Base-by-base conservation (phyloP, 495 filamentous ascomycete genomes). In the Collariella sp. region DNA sequence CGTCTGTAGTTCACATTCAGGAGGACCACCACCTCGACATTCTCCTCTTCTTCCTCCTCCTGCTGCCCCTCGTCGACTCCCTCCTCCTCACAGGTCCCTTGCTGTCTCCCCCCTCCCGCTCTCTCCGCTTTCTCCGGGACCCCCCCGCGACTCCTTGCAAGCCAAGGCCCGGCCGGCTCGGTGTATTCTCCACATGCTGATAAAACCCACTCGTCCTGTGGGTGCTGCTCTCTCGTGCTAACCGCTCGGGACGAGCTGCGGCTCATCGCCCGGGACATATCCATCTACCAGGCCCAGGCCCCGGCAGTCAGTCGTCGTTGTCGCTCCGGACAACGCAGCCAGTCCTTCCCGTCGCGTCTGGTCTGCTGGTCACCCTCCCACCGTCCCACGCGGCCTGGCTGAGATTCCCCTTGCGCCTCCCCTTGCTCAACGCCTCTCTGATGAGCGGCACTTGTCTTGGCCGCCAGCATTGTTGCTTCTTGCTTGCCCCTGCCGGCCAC, bases 291-390 rank as follows among this genome's bases (percentile, higher is more conserved):
- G 35, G 24, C 53, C 56, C 44, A 55, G 29, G 19, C 51, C 45
- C 26, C 26, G 10, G 34, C 49, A 31, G 40, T 33, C 47, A 52
- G 51, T 52, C 52, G 57, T 59, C 57, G 52, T 52, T 55, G 57
- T 59, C 57, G 46, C 57, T 55, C 57, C 29, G 44, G 56, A 58
- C 57, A 55, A 52, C 57, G 39, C 38, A 53, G 34, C 16, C 50
- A 26, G 10, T 36, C 40, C n/a, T 38, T 35, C 12, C 38, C 7
- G 15, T 40, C 47, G 38, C 33, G 47, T 29, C 33, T 50, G 11
- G 12, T 6, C 16, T 34, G 15, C 12, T 38, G n/a, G 31, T 46
- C 24, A 22, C 9, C 36, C 36, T 40, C n/a, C n/a, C n/a, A n/a
- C n/a, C n/a, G 36, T 19, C 26, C 3, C 13, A 12, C 26, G 11